phyloP scores from a whole-genome alignment of 225 moss, liverwort and hornwort species.

The Pseudisothecium myosuroides region DNA sequence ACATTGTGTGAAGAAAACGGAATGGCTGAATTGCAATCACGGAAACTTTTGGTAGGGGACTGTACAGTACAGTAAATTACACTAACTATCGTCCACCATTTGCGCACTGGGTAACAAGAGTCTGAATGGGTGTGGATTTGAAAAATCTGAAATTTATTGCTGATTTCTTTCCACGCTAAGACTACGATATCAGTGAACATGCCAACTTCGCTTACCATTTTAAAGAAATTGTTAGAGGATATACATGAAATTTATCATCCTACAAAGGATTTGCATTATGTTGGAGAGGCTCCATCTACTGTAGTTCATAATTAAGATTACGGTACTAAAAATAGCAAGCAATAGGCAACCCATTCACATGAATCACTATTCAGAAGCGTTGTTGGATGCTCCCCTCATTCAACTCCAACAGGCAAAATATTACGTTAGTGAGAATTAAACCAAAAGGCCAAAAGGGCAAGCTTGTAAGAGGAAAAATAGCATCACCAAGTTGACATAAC shows the following conservation, averaged over 20 bases:
- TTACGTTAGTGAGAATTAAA: neutral
- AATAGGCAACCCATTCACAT: neutral
- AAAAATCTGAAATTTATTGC: neutral
- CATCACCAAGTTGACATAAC: neutral
- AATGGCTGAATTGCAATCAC: no score
- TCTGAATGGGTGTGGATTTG: neutral
- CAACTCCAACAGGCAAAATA: neutral
- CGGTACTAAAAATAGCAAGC: neutral
- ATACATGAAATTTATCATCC: neutral
- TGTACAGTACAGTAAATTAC: neutral
- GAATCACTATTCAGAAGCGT: no score
- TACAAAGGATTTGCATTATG: neutral
- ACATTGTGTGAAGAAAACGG: no score
- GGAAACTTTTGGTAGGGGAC: no score
- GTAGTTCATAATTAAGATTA: neutral
- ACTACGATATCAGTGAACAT: neutral
- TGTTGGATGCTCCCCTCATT: neutral
- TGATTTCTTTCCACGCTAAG: neutral
- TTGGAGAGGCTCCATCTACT: neutral
- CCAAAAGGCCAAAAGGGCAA: neutral
- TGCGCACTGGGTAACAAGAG: neutral
- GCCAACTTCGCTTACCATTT: no score
- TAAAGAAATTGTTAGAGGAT: neutral
- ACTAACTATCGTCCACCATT: neutral
- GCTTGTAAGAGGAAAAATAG: neutral